phyloP scores from a whole-genome alignment of 805 yeast genomes.

The Myxozyma sirexii region DNA sequence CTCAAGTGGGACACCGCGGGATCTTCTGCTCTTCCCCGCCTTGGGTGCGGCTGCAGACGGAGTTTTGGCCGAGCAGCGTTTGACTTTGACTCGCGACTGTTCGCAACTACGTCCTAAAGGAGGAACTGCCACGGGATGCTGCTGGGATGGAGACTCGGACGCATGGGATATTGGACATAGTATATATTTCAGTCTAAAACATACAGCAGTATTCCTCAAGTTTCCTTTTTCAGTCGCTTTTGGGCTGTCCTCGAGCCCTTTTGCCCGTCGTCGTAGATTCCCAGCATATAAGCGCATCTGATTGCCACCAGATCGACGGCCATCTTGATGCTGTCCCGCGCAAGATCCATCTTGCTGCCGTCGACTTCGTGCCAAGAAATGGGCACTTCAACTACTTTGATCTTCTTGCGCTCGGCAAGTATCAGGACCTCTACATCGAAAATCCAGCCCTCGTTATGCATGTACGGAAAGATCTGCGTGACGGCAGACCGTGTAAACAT shows the following conservation, averaged over 20 bases:
- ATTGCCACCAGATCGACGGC: slow-evolving; percentile 91
- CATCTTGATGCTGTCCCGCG: slow-evolving; percentile 88
- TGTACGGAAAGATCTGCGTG: slow-evolving; percentile 69
- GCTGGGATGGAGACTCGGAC: too few relatives aligned
- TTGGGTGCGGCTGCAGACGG: too few relatives aligned
- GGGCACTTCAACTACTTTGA: slow-evolving; percentile 74
- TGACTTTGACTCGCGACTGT: background rate
- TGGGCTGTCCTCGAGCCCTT: background rate
- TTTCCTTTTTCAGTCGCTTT: background rate
- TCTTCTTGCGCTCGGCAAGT: slow-evolving; percentile 69
- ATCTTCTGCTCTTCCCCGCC: too few relatives aligned
- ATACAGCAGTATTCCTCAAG: too few relatives aligned
- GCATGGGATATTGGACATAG: too few relatives aligned
- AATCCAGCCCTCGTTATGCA: slow-evolving; percentile 98
- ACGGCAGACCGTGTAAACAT: slow-evolving; percentile 77
- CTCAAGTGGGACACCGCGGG: too few relatives aligned
- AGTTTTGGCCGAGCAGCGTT: background rate
- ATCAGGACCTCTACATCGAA: slow-evolving; percentile 93
- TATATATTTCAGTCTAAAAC: too few relatives aligned
- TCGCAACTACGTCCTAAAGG: too few relatives aligned
- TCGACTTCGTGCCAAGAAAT: slow-evolving; percentile 97
- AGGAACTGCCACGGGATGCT: too few relatives aligned
- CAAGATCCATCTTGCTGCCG: slow-evolving; percentile 91
- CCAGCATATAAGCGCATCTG: slow-evolving; percentile 81
- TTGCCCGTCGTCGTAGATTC: slow-evolving; percentile 57